Evolutionary conservation across 2,329 filamentous ascomycete species (phyloP), one percentile per base, ranked within the genome.

Genomic region (Diplocarpon rosae): DNA sequence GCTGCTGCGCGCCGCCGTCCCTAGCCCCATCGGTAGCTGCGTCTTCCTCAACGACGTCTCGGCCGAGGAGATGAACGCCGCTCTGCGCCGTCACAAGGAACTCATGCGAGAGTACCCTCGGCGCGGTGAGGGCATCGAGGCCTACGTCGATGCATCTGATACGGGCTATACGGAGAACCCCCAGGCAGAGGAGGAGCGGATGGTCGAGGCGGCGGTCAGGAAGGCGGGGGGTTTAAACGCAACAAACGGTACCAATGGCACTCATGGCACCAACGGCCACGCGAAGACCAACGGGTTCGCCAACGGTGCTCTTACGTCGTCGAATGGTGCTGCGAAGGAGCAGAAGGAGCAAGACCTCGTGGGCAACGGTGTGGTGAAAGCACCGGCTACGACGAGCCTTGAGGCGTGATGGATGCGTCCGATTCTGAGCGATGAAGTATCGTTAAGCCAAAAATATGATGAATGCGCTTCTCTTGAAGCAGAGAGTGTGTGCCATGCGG

Each of bases 41-140:
- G 68, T 70, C 2, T 85, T 86, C 65, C 56, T 85, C 43, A 85
- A 85, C 56, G 78, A 85, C 34, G 73, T 83, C 1, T 67, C 70
- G 1, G 63, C 69, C 20, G 68, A 78, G 12, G 79, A 85, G 53
- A 74, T 85, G 68, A 71, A 72, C 48, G 63, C 63, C 4, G 79
- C 78, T 1, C 66, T 85, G 12, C 65, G 66, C 37, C 66, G 67
- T 59, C 81, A 85, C 66, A 85, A 85, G 66, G 63, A 72, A 42
- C 51, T 80, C 7, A 76, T 78, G 67, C 73, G 75, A 59, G 63
- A 67, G 15, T 84, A 76, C 53, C 76, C 80, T 3, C 71, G 81
- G 2, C 61, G 73, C 29, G 82, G 82, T 16, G 76, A 71, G 35
- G 81, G 82, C 20, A 49, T 85, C 1, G 81, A 85, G 52, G 79